Evolutionary conservation across 2,329 filamentous ascomycete genomes (phyloP).

Genomic region (Aspergillus brunneoviolaceus): DNA sequence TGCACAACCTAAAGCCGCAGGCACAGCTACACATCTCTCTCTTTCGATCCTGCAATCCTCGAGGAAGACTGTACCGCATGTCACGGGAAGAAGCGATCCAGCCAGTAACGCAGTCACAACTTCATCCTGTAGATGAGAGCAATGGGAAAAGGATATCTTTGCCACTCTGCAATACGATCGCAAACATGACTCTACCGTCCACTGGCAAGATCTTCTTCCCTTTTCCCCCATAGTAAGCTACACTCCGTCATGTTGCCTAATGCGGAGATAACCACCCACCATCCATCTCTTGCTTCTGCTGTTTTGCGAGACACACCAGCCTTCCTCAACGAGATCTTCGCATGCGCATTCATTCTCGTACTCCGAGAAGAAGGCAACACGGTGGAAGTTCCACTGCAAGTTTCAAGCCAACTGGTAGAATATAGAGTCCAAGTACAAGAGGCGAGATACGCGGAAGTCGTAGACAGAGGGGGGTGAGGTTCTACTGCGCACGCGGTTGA

Average conservation of each 20-base stretch:
- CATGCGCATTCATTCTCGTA: neutral
- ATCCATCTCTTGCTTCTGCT: no score
- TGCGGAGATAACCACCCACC: no score
- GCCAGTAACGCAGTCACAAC: neutral
- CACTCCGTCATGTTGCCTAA: no score
- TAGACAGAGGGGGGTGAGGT: neutral
- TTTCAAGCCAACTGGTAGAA: no score
- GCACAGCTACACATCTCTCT: neutral
- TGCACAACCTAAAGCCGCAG: neutral
- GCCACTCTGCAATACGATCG: neutral
- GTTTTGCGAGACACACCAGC: neutral
- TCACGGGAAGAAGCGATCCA: neutral
- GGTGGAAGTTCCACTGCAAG: no score
- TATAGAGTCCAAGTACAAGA: neutral
- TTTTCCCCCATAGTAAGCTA: no score
- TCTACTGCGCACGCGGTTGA: no score
- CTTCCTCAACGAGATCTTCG: neutral
- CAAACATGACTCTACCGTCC: neutral
- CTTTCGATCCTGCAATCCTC: neutral
- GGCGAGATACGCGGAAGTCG: neutral
- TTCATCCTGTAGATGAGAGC: no score
- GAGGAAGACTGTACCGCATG: neutral
- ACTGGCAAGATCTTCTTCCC: neutral
- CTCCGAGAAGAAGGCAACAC: no score
- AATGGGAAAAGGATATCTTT: neutral